Evolutionary conservation across 495 filamentous ascomycete species (phyloP).

Genomic region (Tuber aestivum): DNA sequence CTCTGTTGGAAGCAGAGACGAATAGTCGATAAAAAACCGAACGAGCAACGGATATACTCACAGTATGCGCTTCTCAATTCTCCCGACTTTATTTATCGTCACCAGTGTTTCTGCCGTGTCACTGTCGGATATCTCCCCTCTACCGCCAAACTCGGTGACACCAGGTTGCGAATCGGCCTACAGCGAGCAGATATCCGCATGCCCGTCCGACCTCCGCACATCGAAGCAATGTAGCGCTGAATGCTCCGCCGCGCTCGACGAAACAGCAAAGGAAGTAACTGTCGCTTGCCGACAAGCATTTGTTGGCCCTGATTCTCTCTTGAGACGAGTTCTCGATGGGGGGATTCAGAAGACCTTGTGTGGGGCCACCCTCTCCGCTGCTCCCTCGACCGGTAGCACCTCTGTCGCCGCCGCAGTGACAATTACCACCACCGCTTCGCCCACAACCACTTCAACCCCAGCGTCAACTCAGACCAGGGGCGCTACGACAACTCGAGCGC

Average conservation of each 20-base stretch:
- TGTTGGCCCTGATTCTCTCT: conserved; percentile 21
- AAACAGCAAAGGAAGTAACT: conserved; percentile 10
- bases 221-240: conserved; percentile 11
- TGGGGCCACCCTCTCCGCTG: conserved; percentile 8
- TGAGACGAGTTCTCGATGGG: conserved; percentile 26
- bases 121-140: conserved; percentile 21
- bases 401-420: too few species aligned
- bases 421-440: background rate
- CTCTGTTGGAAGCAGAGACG: background rate
- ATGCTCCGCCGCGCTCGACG: conserved; percentile 18
- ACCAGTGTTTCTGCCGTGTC: conserved; percentile 16
- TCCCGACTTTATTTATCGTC: conserved; percentile 17
- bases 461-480: background rate
- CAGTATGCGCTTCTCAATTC: conserved; percentile 29
- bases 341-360: conserved; percentile 26
- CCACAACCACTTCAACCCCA: background rate
- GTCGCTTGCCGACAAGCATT: conserved; percentile 30
- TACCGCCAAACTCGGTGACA: conserved; percentile 18
- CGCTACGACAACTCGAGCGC: background rate
- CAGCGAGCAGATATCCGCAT: conserved; percentile 14
- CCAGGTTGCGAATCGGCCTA: conserved; percentile 28
- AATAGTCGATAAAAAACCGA: background rate
- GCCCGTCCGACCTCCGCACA: conserved; percentile 17
- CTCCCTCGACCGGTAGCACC: background rate
- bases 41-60: conserved; percentile 1